Base-by-base conservation (phyloP, 257 asterid genomes). In the Cynanchum wilfordii region DNA sequence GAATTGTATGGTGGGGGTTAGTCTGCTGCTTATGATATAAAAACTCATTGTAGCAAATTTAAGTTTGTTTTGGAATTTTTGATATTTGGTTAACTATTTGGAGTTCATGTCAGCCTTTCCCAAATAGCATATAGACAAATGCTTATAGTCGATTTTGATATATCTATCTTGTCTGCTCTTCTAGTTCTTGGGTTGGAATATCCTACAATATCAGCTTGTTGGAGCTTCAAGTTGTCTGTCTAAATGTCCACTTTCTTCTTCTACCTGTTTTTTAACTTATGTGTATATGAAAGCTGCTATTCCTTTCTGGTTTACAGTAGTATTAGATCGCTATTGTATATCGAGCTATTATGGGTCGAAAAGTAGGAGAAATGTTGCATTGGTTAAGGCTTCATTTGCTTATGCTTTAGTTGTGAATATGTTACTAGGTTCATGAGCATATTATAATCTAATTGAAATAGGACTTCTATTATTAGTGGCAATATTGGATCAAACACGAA, bases 371-470 rank as follows among this genome's bases (percentile, higher is more conserved):
- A 54, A 17, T 9, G 17, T n/a, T 19, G 19, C 15, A 7, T 20
- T 51, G n/a, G 5, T 45, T 42, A 45, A 8, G 68, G 36, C 16
- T 4, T 19, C 30, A 30, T 6, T 19, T 47, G 16, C 50, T 1
- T 72, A 16, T 25, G 22, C 45, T 36, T 22, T 36, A 33, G 42
- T 38, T 29, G 30, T 20, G 38, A 40, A 24, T 36, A 19, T 24
- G 54, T 42, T 25, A 7, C 15, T 22, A 44, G 9, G 42, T 24
- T 56, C 27, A 20, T 20, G 0, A 25, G 27, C 44, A 27, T 27
- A n/a, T 5, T 72, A 17, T 73, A 36, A 63, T 27, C 19, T n/a
- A 60, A 68, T 42, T 6, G 54, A 36, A 36, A 50, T 75, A 64
- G 9, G 47, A 42, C 47, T 42, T 42, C 10, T 42, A 1, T 42